These are phyloP conservation scores for Punica granatum DNA, from an alignment of 345 rosid genomes.

Conservation along the genomic window DNA sequence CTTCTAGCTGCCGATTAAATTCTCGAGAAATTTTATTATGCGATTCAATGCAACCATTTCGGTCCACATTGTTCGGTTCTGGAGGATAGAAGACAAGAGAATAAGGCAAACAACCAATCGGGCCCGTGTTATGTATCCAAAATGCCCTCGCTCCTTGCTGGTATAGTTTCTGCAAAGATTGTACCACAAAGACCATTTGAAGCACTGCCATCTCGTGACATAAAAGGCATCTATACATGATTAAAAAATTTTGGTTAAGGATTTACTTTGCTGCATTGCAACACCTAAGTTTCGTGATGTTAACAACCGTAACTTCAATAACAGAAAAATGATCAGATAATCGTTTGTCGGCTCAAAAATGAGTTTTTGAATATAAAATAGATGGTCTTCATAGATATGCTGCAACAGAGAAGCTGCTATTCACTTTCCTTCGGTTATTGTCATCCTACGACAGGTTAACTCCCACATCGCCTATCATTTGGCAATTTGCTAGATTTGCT, in stretches of 20 bases:
- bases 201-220: background rate
- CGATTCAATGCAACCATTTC: conserved; percentile 44
- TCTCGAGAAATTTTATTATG: conserved; percentile 49
- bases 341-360: background rate
- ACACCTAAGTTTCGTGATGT: background rate
- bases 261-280: background rate
- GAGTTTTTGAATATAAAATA: background rate
- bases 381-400: background rate
- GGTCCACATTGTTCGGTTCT: conserved; percentile 32
- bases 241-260: background rate
- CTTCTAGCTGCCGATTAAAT: conserved; percentile 57
- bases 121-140: conserved; percentile 80
- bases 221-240: too few species aligned
- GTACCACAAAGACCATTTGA: background rate
- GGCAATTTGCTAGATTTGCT: background rate
- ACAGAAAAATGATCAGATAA: background rate
- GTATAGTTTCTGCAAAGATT: conserved; percentile 31
- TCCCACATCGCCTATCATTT: background rate
- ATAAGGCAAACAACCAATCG: conserved; percentile 65
- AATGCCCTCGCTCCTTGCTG: conserved; percentile 65
- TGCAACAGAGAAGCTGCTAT: background rate
- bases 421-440: background rate
- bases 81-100: conserved; percentile 15
- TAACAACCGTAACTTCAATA: background rate
- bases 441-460: background rate